These are phyloP conservation scores for Urochloa ruziziensis DNA, from an alignment of 176 grass and related monocot genomes.

Conservation along the genomic window DNA sequence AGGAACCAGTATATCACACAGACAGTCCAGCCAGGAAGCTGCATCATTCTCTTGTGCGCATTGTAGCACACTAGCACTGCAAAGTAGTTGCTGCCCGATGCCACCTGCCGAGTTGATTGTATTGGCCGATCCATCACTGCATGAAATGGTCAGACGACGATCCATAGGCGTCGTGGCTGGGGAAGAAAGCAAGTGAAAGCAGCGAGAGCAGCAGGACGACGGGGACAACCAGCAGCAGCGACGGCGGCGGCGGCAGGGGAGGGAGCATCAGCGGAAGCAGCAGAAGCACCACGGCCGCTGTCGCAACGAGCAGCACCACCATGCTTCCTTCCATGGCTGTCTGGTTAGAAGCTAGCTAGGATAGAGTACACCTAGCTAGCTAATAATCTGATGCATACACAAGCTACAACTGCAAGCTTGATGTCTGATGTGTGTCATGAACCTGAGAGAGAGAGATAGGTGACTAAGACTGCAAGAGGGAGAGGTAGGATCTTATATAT, in stretches of 20 bases:
- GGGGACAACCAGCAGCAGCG: slow-evolving; percentile 21
- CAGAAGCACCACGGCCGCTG: slow-evolving; percentile 24
- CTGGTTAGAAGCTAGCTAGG: neutral
- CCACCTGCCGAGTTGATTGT: neutral
- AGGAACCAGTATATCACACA: neutral
- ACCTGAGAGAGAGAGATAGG: neutral
- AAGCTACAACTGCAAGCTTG: neutral
- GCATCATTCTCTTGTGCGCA: neutral
- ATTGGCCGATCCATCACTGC: neutral
- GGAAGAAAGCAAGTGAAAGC: slow-evolving; percentile 37
- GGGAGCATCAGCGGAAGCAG: slow-evolving; percentile 36
- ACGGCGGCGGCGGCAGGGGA: slow-evolving; percentile 38
- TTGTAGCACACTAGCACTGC: neutral
- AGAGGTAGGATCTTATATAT: neutral
- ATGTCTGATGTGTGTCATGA: neutral
- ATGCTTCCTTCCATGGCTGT: slow-evolving; percentile 11
- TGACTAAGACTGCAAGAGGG: neutral
- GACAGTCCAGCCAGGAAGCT: neutral
- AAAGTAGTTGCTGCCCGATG: neutral
- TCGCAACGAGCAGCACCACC: slow-evolving; percentile 13
- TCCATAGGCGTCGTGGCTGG: slow-evolving; percentile 6
- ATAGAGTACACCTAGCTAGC: neutral
- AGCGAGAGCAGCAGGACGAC: slow-evolving; percentile 32
- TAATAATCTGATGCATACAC: neutral
- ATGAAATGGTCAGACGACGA: neutral